A percentile compares a stretch with the other conserved stretches of the same genome.
Evolutionary conservation across 2,329 filamentous ascomycete genomes (phyloP).

Genomic region (Alternaria arborescens): DNA sequence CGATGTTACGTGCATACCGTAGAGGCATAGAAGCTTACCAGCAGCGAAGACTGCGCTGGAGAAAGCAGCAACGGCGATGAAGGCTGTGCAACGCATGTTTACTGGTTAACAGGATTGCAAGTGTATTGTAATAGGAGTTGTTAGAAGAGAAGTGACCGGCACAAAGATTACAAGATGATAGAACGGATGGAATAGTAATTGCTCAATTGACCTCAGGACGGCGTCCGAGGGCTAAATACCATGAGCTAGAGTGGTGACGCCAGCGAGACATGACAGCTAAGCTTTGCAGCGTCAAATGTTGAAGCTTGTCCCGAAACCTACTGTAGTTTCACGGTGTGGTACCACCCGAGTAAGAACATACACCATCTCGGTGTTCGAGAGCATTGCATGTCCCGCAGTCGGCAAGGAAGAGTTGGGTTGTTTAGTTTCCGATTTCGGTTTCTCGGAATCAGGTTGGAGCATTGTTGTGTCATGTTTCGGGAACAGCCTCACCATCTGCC

Average conservation of each 20-base stretch:
- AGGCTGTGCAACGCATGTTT: slow-evolving; percentile 42
- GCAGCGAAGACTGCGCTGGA: slow-evolving; percentile 40
- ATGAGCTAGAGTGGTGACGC: background rate
- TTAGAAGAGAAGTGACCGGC: slow-evolving; percentile 40
- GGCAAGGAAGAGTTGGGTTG: slow-evolving; percentile 23
- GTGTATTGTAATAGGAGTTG: slow-evolving; percentile 1
- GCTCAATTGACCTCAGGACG: slow-evolving; percentile 12
- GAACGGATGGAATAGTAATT: slow-evolving; percentile 12
- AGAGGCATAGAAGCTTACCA: slow-evolving; percentile 12
- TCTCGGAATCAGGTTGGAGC: slow-evolving; percentile 11
- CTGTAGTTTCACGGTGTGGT: slow-evolving; percentile 36
- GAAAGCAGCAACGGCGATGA: slow-evolving; percentile 36
- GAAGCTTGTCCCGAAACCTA: slow-evolving; percentile 32
- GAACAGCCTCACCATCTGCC: slow-evolving; percentile 34
- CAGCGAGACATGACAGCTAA: slow-evolving; percentile 14
- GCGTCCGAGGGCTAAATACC: slow-evolving; percentile 3
- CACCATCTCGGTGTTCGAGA: slow-evolving; percentile 1
- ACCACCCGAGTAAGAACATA: slow-evolving; percentile 7
- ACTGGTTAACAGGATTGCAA: slow-evolving; percentile 12
- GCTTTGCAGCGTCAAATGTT: slow-evolving; percentile 24
- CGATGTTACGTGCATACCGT: background rate
- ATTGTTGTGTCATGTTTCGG: slow-evolving; percentile 31
- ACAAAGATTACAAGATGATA: slow-evolving; percentile 33
- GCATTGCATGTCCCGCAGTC: slow-evolving; percentile 8
- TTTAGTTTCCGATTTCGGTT: slow-evolving; percentile 22